A percentile compares a stretch with the other conserved stretches of the same genome.
These are phyloP conservation scores for Detonula confervacea DNA, from an alignment of 352 stramenopile species.

Conservation along the genomic window DNA sequence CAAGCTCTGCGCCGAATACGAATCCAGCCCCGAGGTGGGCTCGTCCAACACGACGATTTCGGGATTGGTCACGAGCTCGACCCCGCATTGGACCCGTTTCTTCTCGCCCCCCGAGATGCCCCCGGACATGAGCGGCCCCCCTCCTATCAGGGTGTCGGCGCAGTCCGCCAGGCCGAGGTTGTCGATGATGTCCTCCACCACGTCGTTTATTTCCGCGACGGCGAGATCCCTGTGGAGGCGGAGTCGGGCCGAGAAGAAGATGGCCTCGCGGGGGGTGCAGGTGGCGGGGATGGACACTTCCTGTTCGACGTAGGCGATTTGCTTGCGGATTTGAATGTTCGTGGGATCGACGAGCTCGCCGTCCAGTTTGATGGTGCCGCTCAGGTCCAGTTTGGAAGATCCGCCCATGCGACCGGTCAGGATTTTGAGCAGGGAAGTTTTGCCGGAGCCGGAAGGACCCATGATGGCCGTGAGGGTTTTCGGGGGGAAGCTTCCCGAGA, in stretches of 20 bases:
- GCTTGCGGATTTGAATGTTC: slow-evolving; percentile 49
- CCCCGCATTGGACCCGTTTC: slow-evolving; percentile 90
- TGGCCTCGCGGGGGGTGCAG: slow-evolving; percentile 89
- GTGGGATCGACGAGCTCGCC: slow-evolving; percentile 67
- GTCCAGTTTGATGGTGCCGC: slow-evolving; percentile 64
- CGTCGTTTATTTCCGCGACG: slow-evolving; percentile 63
- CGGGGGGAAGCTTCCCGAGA: background rate
- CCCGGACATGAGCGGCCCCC: slow-evolving; percentile 69
- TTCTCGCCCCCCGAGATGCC: slow-evolving; percentile 93
- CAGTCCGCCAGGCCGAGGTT: slow-evolving; percentile 74
- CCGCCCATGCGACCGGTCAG: too few relatives aligned
- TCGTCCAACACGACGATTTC: slow-evolving; percentile 90
- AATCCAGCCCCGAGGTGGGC: slow-evolving; percentile 89
- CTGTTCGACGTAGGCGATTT: slow-evolving; percentile 75
- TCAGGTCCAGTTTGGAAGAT: too few relatives aligned
- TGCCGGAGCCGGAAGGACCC: slow-evolving; percentile 66
- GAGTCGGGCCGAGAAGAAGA: slow-evolving; percentile 90
- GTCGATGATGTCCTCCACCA: slow-evolving; percentile 72
- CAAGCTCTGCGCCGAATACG: slow-evolving; percentile 88
- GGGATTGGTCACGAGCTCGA: slow-evolving; percentile 90
- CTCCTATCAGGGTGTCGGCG: slow-evolving; percentile 78
- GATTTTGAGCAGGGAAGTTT: slow-evolving; percentile 63
- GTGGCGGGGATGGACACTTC: slow-evolving; percentile 90
- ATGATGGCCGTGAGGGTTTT: slow-evolving; percentile 48
- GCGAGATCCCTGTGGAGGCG: slow-evolving; percentile 65